Evolutionary conservation across 75 land plant genomes (phyloP).

Genomic region (Adiantum capillusveneris): DNA sequence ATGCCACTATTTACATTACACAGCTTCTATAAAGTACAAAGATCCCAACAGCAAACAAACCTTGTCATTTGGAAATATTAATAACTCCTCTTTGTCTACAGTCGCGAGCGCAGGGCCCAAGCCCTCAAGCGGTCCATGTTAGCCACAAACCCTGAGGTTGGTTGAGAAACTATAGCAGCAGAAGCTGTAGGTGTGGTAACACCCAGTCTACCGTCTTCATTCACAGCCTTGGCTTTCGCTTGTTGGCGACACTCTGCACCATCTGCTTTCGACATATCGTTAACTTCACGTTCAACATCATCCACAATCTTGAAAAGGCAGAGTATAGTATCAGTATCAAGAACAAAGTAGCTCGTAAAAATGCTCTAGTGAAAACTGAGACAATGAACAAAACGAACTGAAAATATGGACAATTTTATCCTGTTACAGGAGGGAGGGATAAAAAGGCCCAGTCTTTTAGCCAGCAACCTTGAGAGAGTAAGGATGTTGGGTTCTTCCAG

Average conservation of each 20-base stretch:
- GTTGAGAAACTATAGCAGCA: background rate
- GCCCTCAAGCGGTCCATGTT: conserved; percentile 7
- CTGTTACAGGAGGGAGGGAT: too few relatives aligned
- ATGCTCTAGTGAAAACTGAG: too few relatives aligned
- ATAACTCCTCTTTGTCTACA: too few relatives aligned
- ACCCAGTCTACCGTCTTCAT: background rate
- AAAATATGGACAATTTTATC: too few relatives aligned
- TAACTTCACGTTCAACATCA: conserved; percentile 11
- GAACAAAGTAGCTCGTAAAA: background rate
- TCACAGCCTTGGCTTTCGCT: background rate
- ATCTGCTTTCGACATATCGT: conserved; percentile 3
- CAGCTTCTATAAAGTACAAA: too few relatives aligned
- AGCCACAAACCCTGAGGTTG: conserved; percentile 9
- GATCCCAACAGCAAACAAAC: too few relatives aligned
- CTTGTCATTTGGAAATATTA: too few relatives aligned
- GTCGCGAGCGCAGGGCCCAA: conserved; percentile 10
- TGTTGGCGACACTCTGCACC: conserved; percentile 1
- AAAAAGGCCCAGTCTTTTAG: too few relatives aligned
- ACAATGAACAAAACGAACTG: too few relatives aligned
- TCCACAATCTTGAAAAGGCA: conserved; percentile 12
- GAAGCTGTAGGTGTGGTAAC: background rate
- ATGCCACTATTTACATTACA: too few relatives aligned
- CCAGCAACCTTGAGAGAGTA: too few relatives aligned
- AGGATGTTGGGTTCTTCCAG: too few relatives aligned
- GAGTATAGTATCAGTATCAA: background rate